Conservation (phyloP, 768 basidiomycete species). For the Rhizopogon salebrosus region DNA sequence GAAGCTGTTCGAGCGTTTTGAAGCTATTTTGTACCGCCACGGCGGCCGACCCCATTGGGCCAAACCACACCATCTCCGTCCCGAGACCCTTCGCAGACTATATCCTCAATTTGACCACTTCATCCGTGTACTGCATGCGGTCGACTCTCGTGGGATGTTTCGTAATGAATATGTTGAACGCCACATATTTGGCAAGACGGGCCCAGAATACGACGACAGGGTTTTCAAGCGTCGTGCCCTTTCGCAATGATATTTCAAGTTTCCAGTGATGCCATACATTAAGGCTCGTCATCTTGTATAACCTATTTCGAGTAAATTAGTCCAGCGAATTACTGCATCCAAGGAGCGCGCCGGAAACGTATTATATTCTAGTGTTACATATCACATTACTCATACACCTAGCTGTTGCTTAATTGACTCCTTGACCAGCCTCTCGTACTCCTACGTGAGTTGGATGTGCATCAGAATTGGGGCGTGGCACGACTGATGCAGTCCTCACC, state of each 20-base stretch:
- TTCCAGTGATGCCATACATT: not conserved
- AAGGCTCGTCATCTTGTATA: slow-evolving; percentile 4
- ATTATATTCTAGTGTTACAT: slow-evolving; percentile 3
- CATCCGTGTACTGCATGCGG: slow-evolving; percentile 52
- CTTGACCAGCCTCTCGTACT: slow-evolving; percentile 86
- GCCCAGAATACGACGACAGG: slow-evolving; percentile 32
- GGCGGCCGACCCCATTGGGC: slow-evolving; percentile 95
- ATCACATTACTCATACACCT: slow-evolving; percentile 46
- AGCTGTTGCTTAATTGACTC: slow-evolving; percentile 82
- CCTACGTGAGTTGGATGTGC: slow-evolving; percentile 30
- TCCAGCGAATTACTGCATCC: slow-evolving; percentile 2
- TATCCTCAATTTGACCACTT: slow-evolving; percentile 87
- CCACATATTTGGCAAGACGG: slow-evolving; percentile 69
- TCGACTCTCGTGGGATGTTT: slow-evolving; percentile 76
- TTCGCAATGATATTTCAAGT: slow-evolving; percentile 3
- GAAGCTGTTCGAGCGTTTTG: slow-evolving; percentile 70
- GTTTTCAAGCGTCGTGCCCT: slow-evolving; percentile 38
- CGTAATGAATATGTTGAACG: slow-evolving; percentile 86
- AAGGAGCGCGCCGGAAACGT: slow-evolving; percentile 1
- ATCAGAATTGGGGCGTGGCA: not conserved
- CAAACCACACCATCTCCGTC: slow-evolving; percentile 75
- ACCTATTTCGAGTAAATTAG: slow-evolving; percentile 6
- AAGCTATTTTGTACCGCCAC: slow-evolving; percentile 61
- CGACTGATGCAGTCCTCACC: slow-evolving; percentile 25
- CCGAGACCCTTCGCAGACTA: slow-evolving; percentile 52